phyloP scores from a whole-genome alignment of 1,284 basidiomycete genomes.

The Phlebopus sp. region DNA sequence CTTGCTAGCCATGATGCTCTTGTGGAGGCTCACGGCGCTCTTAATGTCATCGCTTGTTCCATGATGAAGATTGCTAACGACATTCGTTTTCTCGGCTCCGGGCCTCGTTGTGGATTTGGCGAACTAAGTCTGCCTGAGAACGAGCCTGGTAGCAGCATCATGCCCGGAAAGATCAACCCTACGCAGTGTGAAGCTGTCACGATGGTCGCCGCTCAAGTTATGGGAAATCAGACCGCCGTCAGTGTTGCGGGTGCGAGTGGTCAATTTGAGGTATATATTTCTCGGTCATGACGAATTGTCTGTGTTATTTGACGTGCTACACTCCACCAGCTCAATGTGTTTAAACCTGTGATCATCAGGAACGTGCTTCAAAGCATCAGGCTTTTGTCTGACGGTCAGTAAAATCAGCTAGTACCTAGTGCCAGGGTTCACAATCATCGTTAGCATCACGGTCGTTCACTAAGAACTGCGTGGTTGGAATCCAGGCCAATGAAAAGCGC shows the following conservation, averaged over 20 bases:
- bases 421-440: constrained; percentile 6
- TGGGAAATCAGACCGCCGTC: constrained; percentile 96
- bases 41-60: constrained; percentile 93
- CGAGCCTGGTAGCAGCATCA: constrained; percentile 98
- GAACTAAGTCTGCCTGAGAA: constrained; percentile 96
- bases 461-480: constrained; percentile 95
- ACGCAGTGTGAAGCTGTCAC: constrained; percentile 99
- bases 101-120: constrained; percentile 95
- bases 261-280: constrained; percentile 81
- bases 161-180: constrained; percentile 99
- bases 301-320: constrained; percentile 8
- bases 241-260: constrained; percentile 92
- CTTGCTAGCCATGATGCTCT: constrained; percentile 96
- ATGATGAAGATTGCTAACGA: constrained; percentile 99
- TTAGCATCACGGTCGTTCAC: constrained; percentile 87
- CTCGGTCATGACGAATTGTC: background rate
- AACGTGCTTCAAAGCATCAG: constrained; percentile 97
- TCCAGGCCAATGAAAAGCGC: constrained; percentile 92
- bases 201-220: constrained; percentile 98
- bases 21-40: constrained; percentile 94
- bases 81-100: constrained; percentile 96
- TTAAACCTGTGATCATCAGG: constrained; percentile 99
- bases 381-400: constrained; percentile 84
- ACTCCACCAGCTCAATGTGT: constrained; percentile 84
- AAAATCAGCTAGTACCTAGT: constrained; percentile 2